phyloP scores from a whole-genome alignment of 176 grass and related monocot species.

The Eragrostis nindensis region DNA sequence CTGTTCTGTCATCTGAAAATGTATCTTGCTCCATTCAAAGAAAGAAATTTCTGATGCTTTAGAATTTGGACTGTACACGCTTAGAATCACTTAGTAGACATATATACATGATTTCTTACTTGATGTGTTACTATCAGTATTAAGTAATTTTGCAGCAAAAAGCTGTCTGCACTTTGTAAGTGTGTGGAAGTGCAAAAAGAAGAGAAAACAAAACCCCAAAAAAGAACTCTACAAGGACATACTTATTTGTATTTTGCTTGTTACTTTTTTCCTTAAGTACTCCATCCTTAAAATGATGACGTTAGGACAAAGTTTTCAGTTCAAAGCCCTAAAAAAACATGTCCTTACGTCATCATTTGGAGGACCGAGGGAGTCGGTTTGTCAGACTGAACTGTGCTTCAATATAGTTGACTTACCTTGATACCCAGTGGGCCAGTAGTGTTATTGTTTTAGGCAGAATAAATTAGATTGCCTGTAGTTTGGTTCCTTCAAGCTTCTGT shows the following conservation, averaged over 20 bases:
- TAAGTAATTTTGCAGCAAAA: not conserved
- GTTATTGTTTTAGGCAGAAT: not conserved
- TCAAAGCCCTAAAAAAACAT: no score
- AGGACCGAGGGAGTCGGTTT: not conserved
- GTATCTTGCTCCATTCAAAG: not conserved
- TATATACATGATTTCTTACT: not conserved
- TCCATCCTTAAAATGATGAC: no score
- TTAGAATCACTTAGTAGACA: not conserved
- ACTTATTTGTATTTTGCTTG: slow-evolving; percentile 13
- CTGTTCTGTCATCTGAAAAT: slow-evolving; percentile 10
- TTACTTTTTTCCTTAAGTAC: slow-evolving; percentile 20
- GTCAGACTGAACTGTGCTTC: not conserved
- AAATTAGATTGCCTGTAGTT: not conserved
- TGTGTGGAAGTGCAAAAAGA: not conserved
- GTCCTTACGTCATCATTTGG: no score
- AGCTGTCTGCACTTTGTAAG: not conserved
- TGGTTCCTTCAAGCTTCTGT: not conserved
- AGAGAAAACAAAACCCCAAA: no score
- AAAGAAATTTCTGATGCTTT: not conserved
- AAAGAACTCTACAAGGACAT: slow-evolving; percentile 11
- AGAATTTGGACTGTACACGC: not conserved
- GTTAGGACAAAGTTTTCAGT: no score
- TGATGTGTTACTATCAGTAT: not conserved
- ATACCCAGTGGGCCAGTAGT: not conserved
- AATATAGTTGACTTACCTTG: not conserved